A percentile compares a stretch with the other conserved stretches of the same genome.
Conservation (phyloP, 306 rosid species). For the Malus sylvestris region DNA sequence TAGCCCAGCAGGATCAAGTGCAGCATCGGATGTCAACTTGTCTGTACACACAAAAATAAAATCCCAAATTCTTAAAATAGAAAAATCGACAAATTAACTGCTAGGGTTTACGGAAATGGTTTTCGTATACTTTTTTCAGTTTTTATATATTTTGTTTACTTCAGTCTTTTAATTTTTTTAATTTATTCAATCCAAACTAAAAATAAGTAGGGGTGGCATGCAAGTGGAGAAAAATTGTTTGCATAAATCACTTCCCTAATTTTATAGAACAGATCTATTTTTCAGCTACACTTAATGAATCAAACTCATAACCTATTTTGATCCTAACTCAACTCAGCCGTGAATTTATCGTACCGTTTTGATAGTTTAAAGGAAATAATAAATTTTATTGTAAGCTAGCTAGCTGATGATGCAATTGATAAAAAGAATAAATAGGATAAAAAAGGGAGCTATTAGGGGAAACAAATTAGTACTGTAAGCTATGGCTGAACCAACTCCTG, state of each 20-base stretch:
- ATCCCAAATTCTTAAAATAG: not conserved
- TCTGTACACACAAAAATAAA: constrained; percentile 17
- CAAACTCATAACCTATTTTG: not conserved
- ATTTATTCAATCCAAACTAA: too few species aligned
- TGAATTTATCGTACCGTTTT: not conserved
- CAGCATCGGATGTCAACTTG: constrained; percentile 74
- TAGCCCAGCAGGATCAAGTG: constrained; percentile 73
- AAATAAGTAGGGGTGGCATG: too few species aligned
- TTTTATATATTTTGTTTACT: too few species aligned
- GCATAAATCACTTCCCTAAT: not conserved
- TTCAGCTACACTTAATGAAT: not conserved
- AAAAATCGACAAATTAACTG: not conserved
- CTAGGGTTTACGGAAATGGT: not conserved
- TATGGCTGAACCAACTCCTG: constrained; percentile 83
- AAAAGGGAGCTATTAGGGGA: not conserved
- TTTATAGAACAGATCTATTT: not conserved
- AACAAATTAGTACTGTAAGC: constrained; percentile 49
- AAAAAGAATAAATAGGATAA: not conserved
- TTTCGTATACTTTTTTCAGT: not conserved
- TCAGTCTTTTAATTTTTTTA: too few species aligned
- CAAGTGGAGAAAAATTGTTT: not conserved
- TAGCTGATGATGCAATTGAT: not conserved
- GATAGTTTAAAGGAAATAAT: not conserved
- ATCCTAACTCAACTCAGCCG: not conserved
- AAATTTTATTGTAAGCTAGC: not conserved